A percentile compares a stretch with the other conserved stretches of the same genome.
These are phyloP conservation scores for Aureobasidium vineae DNA, from an alignment of 2,329 filamentous ascomycete species.

Conservation along the genomic window DNA sequence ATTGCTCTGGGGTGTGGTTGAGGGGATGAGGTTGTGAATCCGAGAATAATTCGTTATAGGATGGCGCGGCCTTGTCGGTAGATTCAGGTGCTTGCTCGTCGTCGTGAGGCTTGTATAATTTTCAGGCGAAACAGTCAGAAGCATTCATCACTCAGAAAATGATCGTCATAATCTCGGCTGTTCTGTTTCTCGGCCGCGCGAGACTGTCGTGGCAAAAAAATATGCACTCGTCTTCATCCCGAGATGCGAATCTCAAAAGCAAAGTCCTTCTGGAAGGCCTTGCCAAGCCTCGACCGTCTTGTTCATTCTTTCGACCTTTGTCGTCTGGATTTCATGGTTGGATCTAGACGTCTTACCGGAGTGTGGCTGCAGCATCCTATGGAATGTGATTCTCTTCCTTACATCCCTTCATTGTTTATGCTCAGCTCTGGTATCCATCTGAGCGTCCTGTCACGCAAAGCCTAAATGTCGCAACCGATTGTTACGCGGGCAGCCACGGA, in stretches of 20 bases:
- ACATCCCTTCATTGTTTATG: background rate
- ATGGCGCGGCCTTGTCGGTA: background rate
- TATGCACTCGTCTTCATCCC: background rate
- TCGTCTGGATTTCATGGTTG: background rate
- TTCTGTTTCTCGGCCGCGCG: background rate
- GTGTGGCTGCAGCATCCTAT: background rate
- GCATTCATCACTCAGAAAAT: background rate
- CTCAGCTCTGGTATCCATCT: background rate
- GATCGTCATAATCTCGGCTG: background rate
- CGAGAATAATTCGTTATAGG: background rate
- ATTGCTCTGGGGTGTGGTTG: background rate
- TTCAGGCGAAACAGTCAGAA: background rate
- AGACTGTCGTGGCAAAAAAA: constrained; percentile 8
- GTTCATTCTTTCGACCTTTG: background rate
- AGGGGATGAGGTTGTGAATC: background rate
- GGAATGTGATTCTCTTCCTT: background rate
- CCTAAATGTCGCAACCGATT: constrained; percentile 9
- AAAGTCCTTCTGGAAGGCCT: background rate
- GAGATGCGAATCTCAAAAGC: constrained; percentile 3
- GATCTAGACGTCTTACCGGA: background rate
- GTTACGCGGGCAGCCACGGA: constrained; percentile 1
- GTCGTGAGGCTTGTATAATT: background rate
- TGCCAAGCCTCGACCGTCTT: constrained; percentile 11
- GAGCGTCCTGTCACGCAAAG: constrained; percentile 7
- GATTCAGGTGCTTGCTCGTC: background rate